Conservation (phyloP, 2,329 filamentous ascomycete genomes). For the Pseudogymnoascus sp. region DNA sequence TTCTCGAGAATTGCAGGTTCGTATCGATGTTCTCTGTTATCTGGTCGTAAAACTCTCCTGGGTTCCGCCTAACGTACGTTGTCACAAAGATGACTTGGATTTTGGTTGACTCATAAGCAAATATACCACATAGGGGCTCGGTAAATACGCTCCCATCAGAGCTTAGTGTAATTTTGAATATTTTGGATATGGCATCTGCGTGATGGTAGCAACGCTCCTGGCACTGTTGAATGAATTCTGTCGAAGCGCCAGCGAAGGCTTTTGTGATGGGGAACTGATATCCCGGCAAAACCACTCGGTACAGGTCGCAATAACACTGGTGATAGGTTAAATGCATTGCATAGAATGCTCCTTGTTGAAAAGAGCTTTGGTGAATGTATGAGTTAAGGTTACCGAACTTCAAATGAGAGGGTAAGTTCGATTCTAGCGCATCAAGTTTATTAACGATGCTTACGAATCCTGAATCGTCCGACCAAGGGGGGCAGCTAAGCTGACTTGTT, state of each 20-base stretch:
- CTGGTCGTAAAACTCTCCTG: slow-evolving; percentile 14
- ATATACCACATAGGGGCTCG: slow-evolving; percentile 21
- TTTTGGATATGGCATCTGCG: slow-evolving; percentile 20
- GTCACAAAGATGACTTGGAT: slow-evolving; percentile 25
- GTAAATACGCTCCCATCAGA: slow-evolving; percentile 16
- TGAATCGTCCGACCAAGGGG: slow-evolving; percentile 18
- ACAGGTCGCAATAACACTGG: slow-evolving; percentile 22
- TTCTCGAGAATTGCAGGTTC: slow-evolving; percentile 14
- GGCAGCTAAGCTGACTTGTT: slow-evolving; percentile 11
- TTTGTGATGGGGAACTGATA: slow-evolving; percentile 23
- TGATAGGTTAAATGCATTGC: slow-evolving; percentile 23
- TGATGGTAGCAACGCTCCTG: slow-evolving; percentile 21
- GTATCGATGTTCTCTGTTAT: slow-evolving; percentile 20
- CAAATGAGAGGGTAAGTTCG: slow-evolving; percentile 21
- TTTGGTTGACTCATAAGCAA: slow-evolving; percentile 23
- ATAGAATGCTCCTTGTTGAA: slow-evolving; percentile 21
- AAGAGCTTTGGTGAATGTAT: slow-evolving; percentile 18
- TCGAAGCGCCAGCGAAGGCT: slow-evolving; percentile 19
- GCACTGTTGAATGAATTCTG: slow-evolving; percentile 18
- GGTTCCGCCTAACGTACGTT: slow-evolving; percentile 17
- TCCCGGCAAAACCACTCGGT: slow-evolving; percentile 21
- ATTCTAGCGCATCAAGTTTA: slow-evolving; percentile 17
- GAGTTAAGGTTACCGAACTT: slow-evolving; percentile 19
- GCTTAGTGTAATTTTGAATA: slow-evolving; percentile 15
- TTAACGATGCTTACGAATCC: slow-evolving; percentile 19